These are phyloP conservation scores for Endocalyx cinctus DNA, from an alignment of 2,329 filamentous ascomycete species.

Conservation along the genomic window DNA sequence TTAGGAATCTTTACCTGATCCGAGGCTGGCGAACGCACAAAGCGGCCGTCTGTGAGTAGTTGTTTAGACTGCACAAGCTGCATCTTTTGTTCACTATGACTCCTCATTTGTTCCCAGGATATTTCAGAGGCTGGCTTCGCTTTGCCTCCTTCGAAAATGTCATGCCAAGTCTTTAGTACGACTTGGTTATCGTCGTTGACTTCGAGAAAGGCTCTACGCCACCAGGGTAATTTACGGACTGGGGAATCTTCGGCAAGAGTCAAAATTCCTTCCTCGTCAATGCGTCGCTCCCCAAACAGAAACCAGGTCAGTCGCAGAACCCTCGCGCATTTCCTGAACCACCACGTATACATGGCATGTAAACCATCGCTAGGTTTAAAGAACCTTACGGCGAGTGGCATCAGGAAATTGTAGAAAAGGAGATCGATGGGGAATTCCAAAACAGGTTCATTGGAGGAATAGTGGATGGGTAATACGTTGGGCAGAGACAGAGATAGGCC, in stretches of 20 bases:
- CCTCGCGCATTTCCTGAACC: conserved; percentile 85
- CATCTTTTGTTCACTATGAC: conserved; percentile 36
- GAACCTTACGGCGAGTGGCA: conserved; percentile 79
- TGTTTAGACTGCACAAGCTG: conserved; percentile 44
- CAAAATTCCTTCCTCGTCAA: conserved; percentile 76
- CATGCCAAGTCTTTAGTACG: conserved; percentile 53
- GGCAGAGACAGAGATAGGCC: conserved; percentile 65
- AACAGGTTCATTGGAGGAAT: conserved; percentile 87
- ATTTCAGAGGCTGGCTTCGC: conserved; percentile 37
- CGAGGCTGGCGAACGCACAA: conserved; percentile 87
- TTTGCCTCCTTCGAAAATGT: conserved; percentile 46
- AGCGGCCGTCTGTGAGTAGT: conserved; percentile 68
- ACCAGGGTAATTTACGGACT: conserved; percentile 29
- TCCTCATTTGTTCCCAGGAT: conserved; percentile 29
- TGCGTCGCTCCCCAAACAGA: conserved; percentile 76
- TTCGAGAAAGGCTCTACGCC: conserved; percentile 43
- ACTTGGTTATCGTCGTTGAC: conserved; percentile 38
- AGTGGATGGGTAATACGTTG: conserved; percentile 81
- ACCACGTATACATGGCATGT: conserved; percentile 88
- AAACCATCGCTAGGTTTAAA: conserved; percentile 82
- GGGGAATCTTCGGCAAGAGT: conserved; percentile 36
- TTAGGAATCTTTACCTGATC: conserved; percentile 94
- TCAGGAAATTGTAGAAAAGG: conserved; percentile 93
- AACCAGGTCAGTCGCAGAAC: conserved; percentile 82
- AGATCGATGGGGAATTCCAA: conserved; percentile 93